Conservation (phyloP, 306 rosid genomes). For the Senna siamea region DNA sequence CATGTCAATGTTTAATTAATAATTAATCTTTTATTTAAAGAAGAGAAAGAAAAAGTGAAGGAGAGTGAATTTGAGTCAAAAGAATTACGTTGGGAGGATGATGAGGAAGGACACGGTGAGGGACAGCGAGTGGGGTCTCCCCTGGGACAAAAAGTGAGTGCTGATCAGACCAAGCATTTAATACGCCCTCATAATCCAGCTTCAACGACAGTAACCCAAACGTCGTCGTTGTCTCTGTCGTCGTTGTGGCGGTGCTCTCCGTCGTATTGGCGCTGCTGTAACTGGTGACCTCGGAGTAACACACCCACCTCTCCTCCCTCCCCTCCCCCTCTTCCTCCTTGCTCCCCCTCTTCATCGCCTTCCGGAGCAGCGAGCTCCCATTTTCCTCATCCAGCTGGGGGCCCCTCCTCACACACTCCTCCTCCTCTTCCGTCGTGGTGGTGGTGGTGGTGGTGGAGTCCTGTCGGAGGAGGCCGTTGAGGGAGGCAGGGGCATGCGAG, state of each 20-base stretch:
- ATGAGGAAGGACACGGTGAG: conserved; percentile 41
- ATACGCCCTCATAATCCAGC: conserved; percentile 78
- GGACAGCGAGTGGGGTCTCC: conserved; percentile 69
- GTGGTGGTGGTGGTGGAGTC: conserved; percentile 37
- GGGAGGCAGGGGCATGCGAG: conserved; percentile 56
- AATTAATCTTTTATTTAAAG: too few species aligned
- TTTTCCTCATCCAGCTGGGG: not conserved
- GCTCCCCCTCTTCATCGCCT: conserved; percentile 79
- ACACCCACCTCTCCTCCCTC: conserved; percentile 83
- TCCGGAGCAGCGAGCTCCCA: conserved; percentile 55
- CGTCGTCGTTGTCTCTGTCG: conserved; percentile 26
- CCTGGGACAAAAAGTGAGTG: conserved; percentile 67
- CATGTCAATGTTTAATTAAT: too few species aligned
- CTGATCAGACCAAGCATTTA: conserved; percentile 91
- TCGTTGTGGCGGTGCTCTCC: not conserved
- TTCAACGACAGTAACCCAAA: conserved; percentile 63
- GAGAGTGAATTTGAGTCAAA: too few species aligned
- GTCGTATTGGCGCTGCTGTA: conserved; percentile 15
- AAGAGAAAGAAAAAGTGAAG: too few species aligned
- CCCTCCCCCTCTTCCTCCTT: conserved; percentile 44
- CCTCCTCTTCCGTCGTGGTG: conserved; percentile 48
- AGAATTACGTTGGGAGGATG: conserved; percentile 54
- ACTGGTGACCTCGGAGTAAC: conserved; percentile 75
- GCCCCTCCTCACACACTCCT: conserved; percentile 31
- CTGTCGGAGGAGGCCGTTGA: conserved; percentile 54